phyloP scores from a whole-genome alignment of 306 rosid genomes.

The Glycine soja region DNA sequence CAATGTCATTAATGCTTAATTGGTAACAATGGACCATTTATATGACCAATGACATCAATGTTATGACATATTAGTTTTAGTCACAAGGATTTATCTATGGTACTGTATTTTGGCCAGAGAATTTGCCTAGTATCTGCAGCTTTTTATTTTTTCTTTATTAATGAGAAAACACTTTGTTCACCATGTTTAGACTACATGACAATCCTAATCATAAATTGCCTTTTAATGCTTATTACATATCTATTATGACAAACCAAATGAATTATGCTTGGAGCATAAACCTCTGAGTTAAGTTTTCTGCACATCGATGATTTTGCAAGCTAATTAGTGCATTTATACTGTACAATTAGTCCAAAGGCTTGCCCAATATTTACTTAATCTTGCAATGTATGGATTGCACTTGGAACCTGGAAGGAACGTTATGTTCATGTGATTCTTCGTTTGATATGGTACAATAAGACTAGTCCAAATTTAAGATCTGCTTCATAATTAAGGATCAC shows the following conservation, averaged over 20 bases:
- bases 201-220: conserved; percentile 12
- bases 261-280: background rate
- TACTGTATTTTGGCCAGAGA: conserved; percentile 34
- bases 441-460: conserved; percentile 4
- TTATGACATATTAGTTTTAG: conserved; percentile 16
- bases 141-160: background rate
- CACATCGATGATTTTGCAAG: background rate
- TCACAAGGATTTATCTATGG: conserved; percentile 12
- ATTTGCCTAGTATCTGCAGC: background rate
- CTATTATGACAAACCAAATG: conserved; percentile 24
- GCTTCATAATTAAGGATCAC: conserved; percentile 27
- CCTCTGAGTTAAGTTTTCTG: background rate
- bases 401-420: background rate
- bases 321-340: conserved; percentile 9
- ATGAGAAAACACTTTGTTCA: conserved; percentile 16
- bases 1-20: conserved; percentile 43
- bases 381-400: background rate
- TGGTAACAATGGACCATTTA: conserved; percentile 1
- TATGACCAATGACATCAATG: conserved; percentile 37
- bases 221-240: conserved; percentile 19
- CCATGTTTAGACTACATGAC: conserved; percentile 23
- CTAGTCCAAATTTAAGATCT: background rate
- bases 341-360: conserved; percentile 5
- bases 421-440: conserved; percentile 1
- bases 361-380: too few relatives aligned